A percentile compares a stretch with the other conserved stretches of the same genome.
phyloP scores from a whole-genome alignment of 2,329 filamentous ascomycete genomes.

The Neonectria coccinea region DNA sequence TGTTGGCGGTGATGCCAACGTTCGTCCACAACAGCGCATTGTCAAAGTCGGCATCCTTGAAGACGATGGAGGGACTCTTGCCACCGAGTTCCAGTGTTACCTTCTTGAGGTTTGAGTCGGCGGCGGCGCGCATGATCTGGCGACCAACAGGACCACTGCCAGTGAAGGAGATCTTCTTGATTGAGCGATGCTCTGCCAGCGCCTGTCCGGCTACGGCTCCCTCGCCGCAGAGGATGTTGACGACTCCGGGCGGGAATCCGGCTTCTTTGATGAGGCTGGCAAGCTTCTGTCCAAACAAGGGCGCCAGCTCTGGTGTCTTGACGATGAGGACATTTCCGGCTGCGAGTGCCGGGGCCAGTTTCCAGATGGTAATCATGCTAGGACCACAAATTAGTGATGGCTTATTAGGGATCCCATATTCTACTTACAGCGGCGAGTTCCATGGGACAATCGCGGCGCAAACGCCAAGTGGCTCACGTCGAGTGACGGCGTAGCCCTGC shows the following conservation, averaged over 20 bases:
- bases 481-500: constrained; percentile 10
- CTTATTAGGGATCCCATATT: neutral
- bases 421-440: constrained; percentile 71
- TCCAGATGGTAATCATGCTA: constrained; percentile 50
- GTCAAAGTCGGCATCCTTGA: constrained; percentile 70
- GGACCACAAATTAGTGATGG: fast-evolving
- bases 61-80: constrained; percentile 71
- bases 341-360: constrained; percentile 74
- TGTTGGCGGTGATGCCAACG: constrained; percentile 60
- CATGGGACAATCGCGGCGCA: constrained; percentile 78
- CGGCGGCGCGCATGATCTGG: constrained; percentile 78
- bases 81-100: constrained; percentile 80
- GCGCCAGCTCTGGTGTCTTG: constrained; percentile 73
- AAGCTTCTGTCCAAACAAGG: constrained; percentile 70
- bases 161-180: constrained; percentile 82
- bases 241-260: constrained; percentile 79
- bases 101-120: constrained; percentile 79
- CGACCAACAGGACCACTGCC: constrained; percentile 75
- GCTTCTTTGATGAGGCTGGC: constrained; percentile 74
- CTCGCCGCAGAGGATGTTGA: constrained; percentile 78
- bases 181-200: constrained; percentile 70
- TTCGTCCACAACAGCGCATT: constrained; percentile 66
- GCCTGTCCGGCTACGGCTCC: constrained; percentile 75
- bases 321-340: constrained; percentile 71
- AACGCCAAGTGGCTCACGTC: constrained; percentile 76